Conservation (phyloP, 2,329 filamentous ascomycete species). For the Scedosporium aurantiacum region DNA sequence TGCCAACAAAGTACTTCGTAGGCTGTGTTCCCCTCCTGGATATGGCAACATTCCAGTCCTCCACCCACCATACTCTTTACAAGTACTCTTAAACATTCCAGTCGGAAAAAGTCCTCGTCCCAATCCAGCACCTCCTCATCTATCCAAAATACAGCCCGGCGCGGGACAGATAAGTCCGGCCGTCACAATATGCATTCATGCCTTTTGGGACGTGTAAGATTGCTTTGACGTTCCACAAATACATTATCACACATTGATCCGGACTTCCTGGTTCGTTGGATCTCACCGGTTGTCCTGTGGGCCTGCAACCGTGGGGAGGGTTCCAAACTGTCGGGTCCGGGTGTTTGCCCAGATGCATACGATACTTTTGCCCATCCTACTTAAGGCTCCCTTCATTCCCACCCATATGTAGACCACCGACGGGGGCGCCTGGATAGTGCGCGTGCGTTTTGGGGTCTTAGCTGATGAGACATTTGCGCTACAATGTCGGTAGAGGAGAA, state of each 20-base stretch:
- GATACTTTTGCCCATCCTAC: neutral
- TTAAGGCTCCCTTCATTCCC: neutral
- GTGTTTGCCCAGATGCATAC: neutral
- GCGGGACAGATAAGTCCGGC: too few relatives aligned
- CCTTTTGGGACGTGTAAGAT: neutral
- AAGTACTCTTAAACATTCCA: too few relatives aligned
- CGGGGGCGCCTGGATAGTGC: neutral
- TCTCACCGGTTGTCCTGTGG: neutral
- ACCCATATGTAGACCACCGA: neutral
- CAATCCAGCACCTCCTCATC: too few relatives aligned
- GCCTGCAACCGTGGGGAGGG: neutral
- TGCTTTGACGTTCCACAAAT: neutral
- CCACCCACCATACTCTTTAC: too few relatives aligned
- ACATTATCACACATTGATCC: neutral
- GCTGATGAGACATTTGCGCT: too few relatives aligned
- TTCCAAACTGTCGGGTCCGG: slow-evolving; percentile 3
- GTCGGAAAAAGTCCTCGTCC: too few relatives aligned
- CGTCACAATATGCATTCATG: neutral
- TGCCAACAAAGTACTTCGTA: too few relatives aligned
- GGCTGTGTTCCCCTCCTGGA: too few relatives aligned
- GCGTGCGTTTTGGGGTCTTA: neutral
- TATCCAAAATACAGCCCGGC: too few relatives aligned
- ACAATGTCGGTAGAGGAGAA: too few relatives aligned
- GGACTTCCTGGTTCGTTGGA: neutral
- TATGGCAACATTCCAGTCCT: too few relatives aligned